Base-by-base conservation (phyloP, 2,329 filamentous ascomycete genomes). In the Sclerotinia subarctica region DNA sequence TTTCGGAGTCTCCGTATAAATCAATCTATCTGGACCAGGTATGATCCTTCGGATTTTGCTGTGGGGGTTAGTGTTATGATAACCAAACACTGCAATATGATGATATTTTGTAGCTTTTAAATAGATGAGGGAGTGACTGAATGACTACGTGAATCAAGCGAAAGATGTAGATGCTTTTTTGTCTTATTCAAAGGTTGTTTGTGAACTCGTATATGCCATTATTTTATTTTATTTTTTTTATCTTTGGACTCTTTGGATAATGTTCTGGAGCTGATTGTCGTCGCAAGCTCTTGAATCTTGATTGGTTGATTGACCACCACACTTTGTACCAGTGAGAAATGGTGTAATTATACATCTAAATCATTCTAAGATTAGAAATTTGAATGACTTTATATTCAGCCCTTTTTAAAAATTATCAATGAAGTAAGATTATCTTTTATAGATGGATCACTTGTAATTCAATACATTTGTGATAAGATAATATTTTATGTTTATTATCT, bases 181-280 rank as follows among this genome's bases (percentile, higher is more conserved):
- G 19, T 51, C 44, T 26, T 52, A 26, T 26, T 32, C 29, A 52
- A 52, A 62, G 46, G 21, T 57, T 57, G 32, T 38, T 19, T 59
- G 57, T 32, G 24, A 46, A 46, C 24, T 59, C 8, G 56, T 21
- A 32, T 53, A 53, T 54, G 17, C 2, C 6, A n/a, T 42, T 17
- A 42, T 35, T 21, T 32, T 17, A 38, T 29, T 13, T 32, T 32
- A 15, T 4, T 32, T 38, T 17, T 51, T 47, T 42, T 29, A 35
- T 24, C 29, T 62, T 19, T 62, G 46, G 19, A 49, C 7, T 24
- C 29, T 62, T 19, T 62, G 46, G 19, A 49, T 13, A 32, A 35
- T 19, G 59, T 52, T 38, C 26, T 63, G 56, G 58, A 64, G 66
- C 66, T 68, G 66, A 58, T n/a, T 46, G 66, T 53, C 51, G 51